Evolutionary conservation across 2,329 filamentous ascomycete genomes (phyloP).

Genomic region (Magnaporthiopsis poae): DNA sequence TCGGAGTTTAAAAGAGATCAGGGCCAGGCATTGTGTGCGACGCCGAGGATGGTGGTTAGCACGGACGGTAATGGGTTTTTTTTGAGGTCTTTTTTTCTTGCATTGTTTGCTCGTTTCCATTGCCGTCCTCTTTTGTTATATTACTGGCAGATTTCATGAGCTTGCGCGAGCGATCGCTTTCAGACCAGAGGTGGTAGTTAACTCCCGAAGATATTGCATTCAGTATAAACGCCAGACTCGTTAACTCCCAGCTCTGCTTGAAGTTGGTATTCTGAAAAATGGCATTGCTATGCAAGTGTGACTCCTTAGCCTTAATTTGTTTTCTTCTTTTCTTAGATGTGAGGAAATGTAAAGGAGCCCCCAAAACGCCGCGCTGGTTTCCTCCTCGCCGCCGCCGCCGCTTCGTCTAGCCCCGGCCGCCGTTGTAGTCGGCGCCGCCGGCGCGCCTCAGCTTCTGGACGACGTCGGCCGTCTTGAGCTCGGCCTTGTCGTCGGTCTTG

Average conservation of each 20-base stretch:
- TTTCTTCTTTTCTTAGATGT: not conserved
- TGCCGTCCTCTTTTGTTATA: not conserved
- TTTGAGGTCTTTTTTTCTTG: not conserved
- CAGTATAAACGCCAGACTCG: not conserved
- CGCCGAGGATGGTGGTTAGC: not conserved
- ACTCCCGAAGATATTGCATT: not conserved
- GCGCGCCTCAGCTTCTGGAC: conserved; percentile 53
- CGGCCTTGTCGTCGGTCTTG: conserved; percentile 49
- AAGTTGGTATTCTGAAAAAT: not conserved
- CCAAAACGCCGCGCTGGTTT: not conserved
- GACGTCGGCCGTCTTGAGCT: conserved; percentile 53
- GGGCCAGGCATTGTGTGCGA: not conserved
- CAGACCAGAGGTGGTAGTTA: not conserved
- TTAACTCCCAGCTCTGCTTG: not conserved
- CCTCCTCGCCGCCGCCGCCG: too few species aligned
- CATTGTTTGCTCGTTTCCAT: not conserved
- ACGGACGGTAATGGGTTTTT: not conserved
- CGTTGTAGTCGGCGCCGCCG: conserved; percentile 63
- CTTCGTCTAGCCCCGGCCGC: conserved; percentile 41
- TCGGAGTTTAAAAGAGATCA: not conserved
- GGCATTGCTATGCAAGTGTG: not conserved
- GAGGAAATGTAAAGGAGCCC: not conserved
- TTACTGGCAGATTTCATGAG: not conserved
- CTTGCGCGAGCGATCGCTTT: not conserved
- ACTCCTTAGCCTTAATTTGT: not conserved